Percentiles rank a stretch among this genome's conserved stretches.
Conservation (phyloP, 2,329 filamentous ascomycete genomes). For the Aureobasidium mangrovei region DNA sequence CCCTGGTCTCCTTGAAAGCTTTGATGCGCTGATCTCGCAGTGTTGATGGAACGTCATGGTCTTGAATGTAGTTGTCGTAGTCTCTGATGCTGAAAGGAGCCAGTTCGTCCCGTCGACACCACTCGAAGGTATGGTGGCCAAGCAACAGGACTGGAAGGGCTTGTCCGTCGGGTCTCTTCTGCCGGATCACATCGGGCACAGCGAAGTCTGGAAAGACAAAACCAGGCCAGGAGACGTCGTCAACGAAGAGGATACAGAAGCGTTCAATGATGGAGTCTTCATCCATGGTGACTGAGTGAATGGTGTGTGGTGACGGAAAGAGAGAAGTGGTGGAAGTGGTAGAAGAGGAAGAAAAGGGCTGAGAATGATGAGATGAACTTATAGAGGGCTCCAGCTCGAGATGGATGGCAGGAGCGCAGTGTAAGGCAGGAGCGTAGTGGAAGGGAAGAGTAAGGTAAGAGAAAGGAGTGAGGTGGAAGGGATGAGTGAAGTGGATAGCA, state of each 20-base stretch:
- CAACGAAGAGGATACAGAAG: not conserved
- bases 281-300: not conserved
- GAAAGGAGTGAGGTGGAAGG: too few relatives aligned
- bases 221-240: not conserved
- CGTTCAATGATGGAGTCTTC: not conserved
- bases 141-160: not conserved
- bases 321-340: not conserved
- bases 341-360: not conserved
- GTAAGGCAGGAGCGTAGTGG: too few relatives aligned
- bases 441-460: too few relatives aligned
- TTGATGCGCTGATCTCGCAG: not conserved
- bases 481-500: too few relatives aligned
- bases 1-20: not conserved
- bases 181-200: not conserved
- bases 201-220: conserved; percentile 6
- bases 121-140: not conserved
- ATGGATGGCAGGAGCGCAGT: too few relatives aligned
- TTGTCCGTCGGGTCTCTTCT: not conserved
- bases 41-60: not conserved
- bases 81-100: not conserved
- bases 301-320: not conserved
- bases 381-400: too few relatives aligned
- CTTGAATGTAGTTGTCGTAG: not conserved
- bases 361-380: too few relatives aligned
- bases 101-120: not conserved